These are phyloP conservation scores for Microbotryum violaceum DNA, from an alignment of 1,284 basidiomycete species.

Conservation along the genomic window DNA sequence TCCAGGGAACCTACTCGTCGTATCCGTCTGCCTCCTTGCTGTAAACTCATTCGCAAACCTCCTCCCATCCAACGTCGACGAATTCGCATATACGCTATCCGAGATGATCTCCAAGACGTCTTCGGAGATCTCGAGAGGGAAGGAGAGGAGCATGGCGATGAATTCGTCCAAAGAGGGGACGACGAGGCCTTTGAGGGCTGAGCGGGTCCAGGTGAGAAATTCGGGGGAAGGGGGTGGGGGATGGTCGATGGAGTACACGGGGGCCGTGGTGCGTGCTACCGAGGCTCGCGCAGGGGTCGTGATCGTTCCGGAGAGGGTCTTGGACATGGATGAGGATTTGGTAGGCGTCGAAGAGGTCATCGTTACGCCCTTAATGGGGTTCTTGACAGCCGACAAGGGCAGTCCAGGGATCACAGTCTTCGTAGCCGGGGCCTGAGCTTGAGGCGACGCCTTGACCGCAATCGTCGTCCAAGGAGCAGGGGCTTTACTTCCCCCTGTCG, in stretches of 20 bases:
- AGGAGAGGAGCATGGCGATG: constrained; percentile 68
- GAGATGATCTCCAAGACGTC: constrained; percentile 77
- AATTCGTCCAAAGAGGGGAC: constrained; percentile 72
- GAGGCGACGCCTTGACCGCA: constrained; percentile 14
- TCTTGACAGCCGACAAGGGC: constrained; percentile 4
- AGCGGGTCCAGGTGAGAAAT: constrained; percentile 85
- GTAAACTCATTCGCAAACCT: constrained; percentile 53
- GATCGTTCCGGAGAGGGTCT: constrained; percentile 1
- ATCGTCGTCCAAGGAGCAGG: constrained; percentile 25
- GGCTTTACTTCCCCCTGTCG: too few relatives aligned
- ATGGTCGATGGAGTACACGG: constrained; percentile 43
- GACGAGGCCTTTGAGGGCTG: constrained; percentile 71
- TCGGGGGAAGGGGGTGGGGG: constrained; percentile 53
- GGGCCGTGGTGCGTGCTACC: constrained; percentile 30
- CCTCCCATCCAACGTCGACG: constrained; percentile 86
- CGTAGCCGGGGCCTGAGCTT: constrained; percentile 1
- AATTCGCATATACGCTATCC: constrained; percentile 78
- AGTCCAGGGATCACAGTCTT: constrained; percentile 21
- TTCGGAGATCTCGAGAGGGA: constrained; percentile 75
- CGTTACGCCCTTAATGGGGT: too few relatives aligned
- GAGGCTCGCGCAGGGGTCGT: constrained; percentile 20
- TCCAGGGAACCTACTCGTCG: constrained; percentile 25
- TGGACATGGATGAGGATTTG: constrained; percentile 40
- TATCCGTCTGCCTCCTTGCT: constrained; percentile 32
- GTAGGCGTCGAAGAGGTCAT: constrained; percentile 30